Conservation (phyloP, 164 flowering plant species). For the Dillenia turbinata region DNA sequence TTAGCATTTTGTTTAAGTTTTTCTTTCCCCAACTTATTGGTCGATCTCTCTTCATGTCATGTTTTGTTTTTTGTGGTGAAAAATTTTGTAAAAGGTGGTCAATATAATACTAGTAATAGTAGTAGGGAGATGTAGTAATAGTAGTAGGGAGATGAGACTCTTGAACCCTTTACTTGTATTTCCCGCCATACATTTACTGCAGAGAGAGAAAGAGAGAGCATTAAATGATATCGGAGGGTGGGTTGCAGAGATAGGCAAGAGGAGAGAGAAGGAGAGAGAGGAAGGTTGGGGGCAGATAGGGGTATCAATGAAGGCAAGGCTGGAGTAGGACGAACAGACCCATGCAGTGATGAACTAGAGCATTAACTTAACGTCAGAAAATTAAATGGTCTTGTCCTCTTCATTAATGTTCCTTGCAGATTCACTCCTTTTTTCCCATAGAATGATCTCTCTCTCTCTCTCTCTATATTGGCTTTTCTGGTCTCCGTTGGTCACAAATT, state of each 20-base stretch:
- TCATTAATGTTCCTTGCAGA: slow-evolving; percentile 38
- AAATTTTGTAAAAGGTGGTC: background rate
- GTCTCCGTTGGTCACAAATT: no score
- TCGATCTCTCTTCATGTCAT: background rate
- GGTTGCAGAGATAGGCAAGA: slow-evolving; percentile 24
- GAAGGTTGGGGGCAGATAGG: slow-evolving; percentile 20
- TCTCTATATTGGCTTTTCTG: no score
- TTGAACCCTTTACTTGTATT: background rate
- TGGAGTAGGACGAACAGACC: slow-evolving; percentile 31
- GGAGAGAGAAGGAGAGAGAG: slow-evolving; percentile 11
- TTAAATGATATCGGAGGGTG: slow-evolving; percentile 31
- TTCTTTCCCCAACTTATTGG: background rate
- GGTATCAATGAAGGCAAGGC: slow-evolving; percentile 38
- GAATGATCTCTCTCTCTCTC: no score
- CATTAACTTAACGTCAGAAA: slow-evolving; percentile 41
- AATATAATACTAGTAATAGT: no score
- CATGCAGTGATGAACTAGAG: slow-evolving; percentile 52
- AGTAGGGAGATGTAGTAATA: no score
- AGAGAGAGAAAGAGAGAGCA: slow-evolving; percentile 16
- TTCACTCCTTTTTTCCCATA: no score
- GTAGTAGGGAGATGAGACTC: background rate
- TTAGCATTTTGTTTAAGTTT: background rate
- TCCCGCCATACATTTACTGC: background rate
- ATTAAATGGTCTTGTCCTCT: slow-evolving; percentile 33
- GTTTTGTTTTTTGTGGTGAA: slow-evolving; percentile 1